Evolutionary conservation across 2,329 filamentous ascomycete species (phyloP), one percentile per base, ranked within the genome.

Genomic region (Trichophyton rubrum): DNA sequence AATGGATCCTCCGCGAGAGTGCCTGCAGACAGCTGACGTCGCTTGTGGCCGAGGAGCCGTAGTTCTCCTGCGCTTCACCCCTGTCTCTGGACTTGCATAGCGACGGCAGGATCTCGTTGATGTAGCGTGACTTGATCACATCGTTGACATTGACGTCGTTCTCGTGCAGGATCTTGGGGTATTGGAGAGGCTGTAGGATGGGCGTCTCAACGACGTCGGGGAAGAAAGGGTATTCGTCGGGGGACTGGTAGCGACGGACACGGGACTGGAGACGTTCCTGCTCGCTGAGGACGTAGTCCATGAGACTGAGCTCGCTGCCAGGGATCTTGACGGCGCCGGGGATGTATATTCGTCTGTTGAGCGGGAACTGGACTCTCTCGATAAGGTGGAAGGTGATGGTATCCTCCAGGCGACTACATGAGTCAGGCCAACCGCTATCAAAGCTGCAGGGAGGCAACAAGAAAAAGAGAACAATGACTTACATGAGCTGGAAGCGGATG

Each of bases 171-270:
- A 99, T 90, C 69, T 81, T 80, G 11, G 93, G 93, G 77, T 99
- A 99, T 71, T 88, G 75, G 66, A 99, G 81, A 7, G 90, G 88
- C 67, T 88, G 85, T n/a, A 99, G 83, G 63, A 99, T 88, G 27
- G 92, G 89, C 60, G 81, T 79, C 68, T 89, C 84, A 45, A 96
- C 79, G 8, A 84, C 86, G 33, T 88, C 82, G 1, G 90, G 89
- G 78, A 96, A 99, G 83, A 97, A 99, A 22, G 93, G 89, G 74
- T 96, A 92, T 77, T 99, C 93, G 79, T 99, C 93, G 43, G 93
- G 93, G 0, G 90, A 90, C 73, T 99, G 86, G 79, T 90, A 99
- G 71, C 93, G 90, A 66, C 93, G 90, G 67, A 99, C 91, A 59
- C 90, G 83, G 13, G 91, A 96, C 73, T 99, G 92, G 4, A 97